A percentile compares a stretch with the other conserved stretches of the same genome.
phyloP scores from a whole-genome alignment of 2,329 filamentous ascomycete species.

The Pseudopyrenochaeta lycopersici region DNA sequence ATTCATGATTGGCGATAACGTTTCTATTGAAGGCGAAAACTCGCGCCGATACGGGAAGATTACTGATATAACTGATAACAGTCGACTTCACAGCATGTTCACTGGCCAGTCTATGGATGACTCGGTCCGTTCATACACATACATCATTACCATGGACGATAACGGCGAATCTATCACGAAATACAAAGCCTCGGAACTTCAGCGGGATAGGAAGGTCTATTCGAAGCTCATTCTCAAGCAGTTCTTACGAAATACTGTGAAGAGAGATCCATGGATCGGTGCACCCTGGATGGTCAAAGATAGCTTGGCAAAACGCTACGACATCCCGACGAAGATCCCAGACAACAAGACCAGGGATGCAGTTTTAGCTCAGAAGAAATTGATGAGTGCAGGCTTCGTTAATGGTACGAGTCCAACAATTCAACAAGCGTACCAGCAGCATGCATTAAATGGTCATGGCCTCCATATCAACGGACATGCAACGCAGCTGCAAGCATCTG shows the following conservation, averaged over 20 bases:
- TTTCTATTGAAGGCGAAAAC: conserved; percentile 43
- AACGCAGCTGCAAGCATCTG: conserved; percentile 16
- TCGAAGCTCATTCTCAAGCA: conserved; percentile 93
- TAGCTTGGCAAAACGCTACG: conserved; percentile 81
- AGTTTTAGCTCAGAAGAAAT: conserved; percentile 65
- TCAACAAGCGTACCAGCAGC: conserved; percentile 25
- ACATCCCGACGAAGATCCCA: conserved; percentile 88
- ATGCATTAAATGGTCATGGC: conserved; percentile 26
- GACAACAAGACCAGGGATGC: conserved; percentile 47
- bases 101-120: conserved; percentile 38
- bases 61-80: conserved; percentile 41
- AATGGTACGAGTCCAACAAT: conserved; percentile 38
- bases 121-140: conserved; percentile 41
- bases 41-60: conserved; percentile 40
- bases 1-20: conserved; percentile 42
- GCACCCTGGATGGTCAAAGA: conserved; percentile 95
- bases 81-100: conserved; percentile 39
- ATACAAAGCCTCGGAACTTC: conserved; percentile 67
- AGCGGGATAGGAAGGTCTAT: conserved; percentile 88
- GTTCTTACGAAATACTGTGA: conserved; percentile 95
- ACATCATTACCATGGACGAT: conserved; percentile 44
- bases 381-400: conserved; percentile 67
- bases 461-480: conserved; percentile 31
- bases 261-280: conserved; percentile 90
- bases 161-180: conserved; percentile 58